These are phyloP conservation scores for Blepharisma stoltei DNA, from an alignment of 73 alveolate species.

Conservation along the genomic window DNA sequence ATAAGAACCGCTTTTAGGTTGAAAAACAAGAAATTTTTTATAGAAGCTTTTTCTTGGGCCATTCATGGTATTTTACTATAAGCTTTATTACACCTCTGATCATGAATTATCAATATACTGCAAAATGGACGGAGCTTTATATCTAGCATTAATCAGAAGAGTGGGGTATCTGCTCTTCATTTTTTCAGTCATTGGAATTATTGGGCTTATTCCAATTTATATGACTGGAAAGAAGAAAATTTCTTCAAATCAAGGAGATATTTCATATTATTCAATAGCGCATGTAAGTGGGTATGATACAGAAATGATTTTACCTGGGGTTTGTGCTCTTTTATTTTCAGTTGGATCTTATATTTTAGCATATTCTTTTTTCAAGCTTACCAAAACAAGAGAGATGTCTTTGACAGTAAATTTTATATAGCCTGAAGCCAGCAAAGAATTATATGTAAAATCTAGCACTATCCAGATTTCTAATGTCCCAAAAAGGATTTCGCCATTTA, in stretches of 20 bases:
- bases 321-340: background rate
- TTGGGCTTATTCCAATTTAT: background rate
- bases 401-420: constrained; percentile 8
- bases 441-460: background rate
- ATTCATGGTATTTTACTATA: too few species aligned
- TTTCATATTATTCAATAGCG: background rate
- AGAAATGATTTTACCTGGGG: background rate
- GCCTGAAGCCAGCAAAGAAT: background rate
- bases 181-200: background rate
- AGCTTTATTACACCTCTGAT: background rate
- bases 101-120: background rate
- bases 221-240: background rate
- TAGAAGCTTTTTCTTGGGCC: too few species aligned
- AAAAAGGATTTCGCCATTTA: background rate
- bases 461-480: background rate
- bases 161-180: background rate
- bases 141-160: background rate
- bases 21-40: too few species aligned
- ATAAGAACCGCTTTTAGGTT: too few species aligned
- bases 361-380: background rate
- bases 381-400: background rate
- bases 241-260: background rate
- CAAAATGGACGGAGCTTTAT: constrained; percentile 1
- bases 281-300: background rate
- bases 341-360: background rate